Evolutionary conservation across 2,329 filamentous ascomycete species (phyloP).

Genomic region (Alternaria sp.): DNA sequence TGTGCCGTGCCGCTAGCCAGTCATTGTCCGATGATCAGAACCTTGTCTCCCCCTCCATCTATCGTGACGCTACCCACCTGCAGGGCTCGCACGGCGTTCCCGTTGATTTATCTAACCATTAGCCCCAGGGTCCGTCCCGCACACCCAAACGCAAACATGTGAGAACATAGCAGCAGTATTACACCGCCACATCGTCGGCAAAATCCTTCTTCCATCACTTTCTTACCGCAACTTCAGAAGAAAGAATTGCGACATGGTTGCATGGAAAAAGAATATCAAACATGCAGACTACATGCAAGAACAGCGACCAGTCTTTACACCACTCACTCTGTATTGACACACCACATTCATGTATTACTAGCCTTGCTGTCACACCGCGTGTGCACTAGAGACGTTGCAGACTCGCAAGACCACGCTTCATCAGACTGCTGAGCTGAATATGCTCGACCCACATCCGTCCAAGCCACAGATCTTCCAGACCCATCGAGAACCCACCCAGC

Average conservation of each 20-base stretch:
- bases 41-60: neutral
- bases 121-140: conserved; percentile 5
- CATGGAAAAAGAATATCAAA: neutral
- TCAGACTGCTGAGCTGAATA: neutral
- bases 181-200: neutral
- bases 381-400: neutral
- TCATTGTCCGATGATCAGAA: neutral
- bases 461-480: conserved; percentile 16
- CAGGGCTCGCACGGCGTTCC: conserved; percentile 10
- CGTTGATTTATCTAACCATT: neutral
- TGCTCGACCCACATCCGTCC: conserved; percentile 1
- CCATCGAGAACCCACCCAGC: neutral
- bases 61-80: conserved; percentile 11
- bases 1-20: conserved; percentile 1
- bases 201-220: neutral
- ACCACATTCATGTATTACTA: neutral
- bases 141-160: conserved; percentile 1
- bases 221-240: neutral
- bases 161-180: too few species aligned
- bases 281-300: neutral
- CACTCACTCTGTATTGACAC: neutral
- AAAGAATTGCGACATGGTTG: neutral
- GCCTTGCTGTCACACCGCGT: neutral
- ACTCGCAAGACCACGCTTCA: neutral
- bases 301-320: neutral